Evolutionary conservation across 495 filamentous ascomycete species (phyloP), one percentile per base, ranked within the genome.

Genomic region (Lasiosphaeria miniovina): DNA sequence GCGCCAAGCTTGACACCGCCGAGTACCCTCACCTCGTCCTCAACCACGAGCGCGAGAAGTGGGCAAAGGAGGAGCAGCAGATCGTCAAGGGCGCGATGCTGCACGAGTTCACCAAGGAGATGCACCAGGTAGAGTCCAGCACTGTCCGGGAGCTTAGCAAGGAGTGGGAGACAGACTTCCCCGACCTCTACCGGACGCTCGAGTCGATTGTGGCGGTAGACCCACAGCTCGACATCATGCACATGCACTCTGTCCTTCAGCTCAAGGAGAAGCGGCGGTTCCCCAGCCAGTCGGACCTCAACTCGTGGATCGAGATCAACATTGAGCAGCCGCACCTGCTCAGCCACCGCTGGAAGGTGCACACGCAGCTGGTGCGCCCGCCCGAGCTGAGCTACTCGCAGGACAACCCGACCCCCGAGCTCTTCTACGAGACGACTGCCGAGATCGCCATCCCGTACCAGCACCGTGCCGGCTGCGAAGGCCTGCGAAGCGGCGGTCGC

Each of bases 211-310:
- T 74, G 5, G 65, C 68, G 32, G 65, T 68, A 48, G 67, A 71
- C 34, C 52, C 68, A 38, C 67, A 64, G n/a, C 80, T 77, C 60
- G 78, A 82, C 55, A 74, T 82, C n/a, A 65, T 84, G 54, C 79
- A 83, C 57, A 76, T 84, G 64, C 74, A 81, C 41, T 71, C 74
- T 10, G 73, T 74, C 7, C 68, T 84, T 0, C 73, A 80, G 49
- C 56, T 82, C 6, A 75, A 77, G 57, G 71, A 74, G 10, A 73
- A 75, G 11, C 67, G 72, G 31, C 70, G 74, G 40, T 80, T 81
- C 60, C 77, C 78, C 8, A 64, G 71, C 36, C 73, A 75, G 4
- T 78, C 79, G 34, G 75, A 79, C 24, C 71, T 84, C 54, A 78
- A 76, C 57, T 76, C 75, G 32, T 74, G 75, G 55, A 72, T 80